These are phyloP conservation scores for Diaporthe longicolla DNA, from an alignment of 2,329 filamentous ascomycete genomes.

Conservation along the genomic window DNA sequence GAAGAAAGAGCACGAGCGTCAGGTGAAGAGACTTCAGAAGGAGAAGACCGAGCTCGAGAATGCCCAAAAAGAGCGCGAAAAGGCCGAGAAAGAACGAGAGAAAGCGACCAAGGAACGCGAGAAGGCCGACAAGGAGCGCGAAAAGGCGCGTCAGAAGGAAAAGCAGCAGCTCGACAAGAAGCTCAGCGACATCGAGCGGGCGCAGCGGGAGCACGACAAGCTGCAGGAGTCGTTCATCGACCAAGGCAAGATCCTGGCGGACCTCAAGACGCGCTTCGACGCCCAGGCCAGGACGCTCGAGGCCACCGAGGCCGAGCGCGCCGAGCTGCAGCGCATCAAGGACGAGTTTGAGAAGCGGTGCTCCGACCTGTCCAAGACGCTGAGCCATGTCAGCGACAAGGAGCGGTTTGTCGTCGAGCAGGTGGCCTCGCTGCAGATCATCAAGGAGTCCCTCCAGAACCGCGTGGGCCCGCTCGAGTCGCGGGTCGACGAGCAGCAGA, in stretches of 20 bases:
- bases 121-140: conserved; percentile 33
- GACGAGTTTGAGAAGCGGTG: conserved; percentile 41
- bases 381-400: conserved; percentile 41
- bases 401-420: conserved; percentile 41
- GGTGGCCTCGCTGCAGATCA: conserved; percentile 45
- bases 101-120: conserved; percentile 36
- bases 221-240: conserved; percentile 42
- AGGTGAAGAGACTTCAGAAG: conserved; percentile 36
- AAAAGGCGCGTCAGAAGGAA: conserved; percentile 36
- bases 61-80: conserved; percentile 12
- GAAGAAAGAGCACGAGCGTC: conserved; percentile 36
- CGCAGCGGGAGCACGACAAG: conserved; percentile 39
- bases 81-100: conserved; percentile 24
- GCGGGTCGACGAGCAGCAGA: conserved; percentile 41
- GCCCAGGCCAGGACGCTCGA: conserved; percentile 42
- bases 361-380: conserved; percentile 37
- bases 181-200: conserved; percentile 35
- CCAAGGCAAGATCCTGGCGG: conserved; percentile 43
- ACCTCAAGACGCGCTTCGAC: conserved; percentile 47
- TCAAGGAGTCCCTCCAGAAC: conserved; percentile 41
- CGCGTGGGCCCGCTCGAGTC: conserved; percentile 44
- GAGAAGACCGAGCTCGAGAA: conserved; percentile 35
- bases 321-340: conserved; percentile 35
- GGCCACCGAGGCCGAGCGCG: conserved; percentile 36
- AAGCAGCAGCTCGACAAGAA: conserved; percentile 34